Evolutionary conservation across 805 yeast species (phyloP).

Genomic region (Candida dendrica): DNA sequence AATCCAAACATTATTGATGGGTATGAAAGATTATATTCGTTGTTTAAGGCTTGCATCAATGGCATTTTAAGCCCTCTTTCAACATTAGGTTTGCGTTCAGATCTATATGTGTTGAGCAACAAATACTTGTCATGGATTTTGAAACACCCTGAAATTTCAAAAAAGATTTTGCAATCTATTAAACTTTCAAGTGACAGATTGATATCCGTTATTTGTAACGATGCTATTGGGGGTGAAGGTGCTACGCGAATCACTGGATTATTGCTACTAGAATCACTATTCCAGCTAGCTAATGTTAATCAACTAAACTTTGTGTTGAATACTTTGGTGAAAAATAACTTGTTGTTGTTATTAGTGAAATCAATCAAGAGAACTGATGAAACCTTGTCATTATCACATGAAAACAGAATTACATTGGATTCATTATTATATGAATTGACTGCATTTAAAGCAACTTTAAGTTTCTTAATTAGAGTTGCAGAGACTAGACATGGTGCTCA

Average conservation of each 20-base stretch:
- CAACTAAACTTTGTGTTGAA: constrained; percentile 52
- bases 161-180: constrained; percentile 46
- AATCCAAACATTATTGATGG: constrained; percentile 31
- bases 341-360: constrained; percentile 56
- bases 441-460: constrained; percentile 64
- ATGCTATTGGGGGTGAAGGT: constrained; percentile 76
- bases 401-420: constrained; percentile 37
- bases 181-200: constrained; percentile 54
- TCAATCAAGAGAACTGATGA: constrained; percentile 67
- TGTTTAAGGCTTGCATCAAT: constrained; percentile 66
- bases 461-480: constrained; percentile 66
- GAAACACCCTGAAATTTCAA: constrained; percentile 32
- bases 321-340: constrained; percentile 55
- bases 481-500: constrained; percentile 74
- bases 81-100: constrained; percentile 63
- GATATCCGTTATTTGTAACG: constrained; percentile 62
- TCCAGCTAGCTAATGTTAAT: constrained; percentile 45
- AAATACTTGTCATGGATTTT: constrained; percentile 51
- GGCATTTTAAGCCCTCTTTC: constrained; percentile 70
- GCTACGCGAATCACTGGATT: constrained; percentile 68
- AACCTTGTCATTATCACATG: constrained; percentile 33
- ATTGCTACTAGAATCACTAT: constrained; percentile 61
- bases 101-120: constrained; percentile 68
- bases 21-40: constrained; percentile 50
- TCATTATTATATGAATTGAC: constrained; percentile 66